Base-by-base conservation (phyloP, 2,329 filamentous ascomycete genomes). In the Fusarium concolor region DNA sequence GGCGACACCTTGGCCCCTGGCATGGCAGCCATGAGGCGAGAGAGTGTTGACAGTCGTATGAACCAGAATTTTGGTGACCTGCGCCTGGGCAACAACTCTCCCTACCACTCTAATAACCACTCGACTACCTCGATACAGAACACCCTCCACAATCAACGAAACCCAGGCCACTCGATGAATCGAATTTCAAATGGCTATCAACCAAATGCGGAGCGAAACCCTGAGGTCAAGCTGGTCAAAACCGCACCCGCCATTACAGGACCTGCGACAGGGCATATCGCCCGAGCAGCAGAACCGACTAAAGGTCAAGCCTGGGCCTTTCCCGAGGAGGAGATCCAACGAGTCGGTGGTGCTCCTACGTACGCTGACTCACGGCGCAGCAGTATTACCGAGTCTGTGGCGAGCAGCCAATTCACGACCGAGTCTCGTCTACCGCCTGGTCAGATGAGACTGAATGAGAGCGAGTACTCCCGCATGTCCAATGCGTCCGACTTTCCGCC, bases 251-350 rank as follows among this genome's bases (percentile, higher is more conserved):
- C 91, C 10, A 95, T 95, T 72, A 92, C 90, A 26, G 91, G 91
- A 69, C 91, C 83, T 66, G 90, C 84, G 68, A 89, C 82, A 53
- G 86, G 84, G 79, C 87, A 82, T 74, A 92, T 85, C 81, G 90
- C 87, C 74, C 89, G 83, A 70, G 92, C 92, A 38, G 89, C 91
- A 29, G 90, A 93, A 76, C 92, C 92, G 7, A 94, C 91, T 12
- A 93, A 93, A 77, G 92, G 92, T 76, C 92, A 91, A 76, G 90
- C 92, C 6, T 95, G 92, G 92, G 92, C 92, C 69, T 94, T 94
- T 71, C 92, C 92, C 2, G 92, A 93, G 74, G 88, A 91, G 54
- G 87, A 89, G 52, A 88, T 91, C 5, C 84, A 86, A 60, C 79
- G 84, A 55, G 75, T 84, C 75, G 59, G 84, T 41, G 74, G 82